phyloP scores from a whole-genome alignment of 2,329 filamentous ascomycete genomes.

The Stachybotrys elegans region DNA sequence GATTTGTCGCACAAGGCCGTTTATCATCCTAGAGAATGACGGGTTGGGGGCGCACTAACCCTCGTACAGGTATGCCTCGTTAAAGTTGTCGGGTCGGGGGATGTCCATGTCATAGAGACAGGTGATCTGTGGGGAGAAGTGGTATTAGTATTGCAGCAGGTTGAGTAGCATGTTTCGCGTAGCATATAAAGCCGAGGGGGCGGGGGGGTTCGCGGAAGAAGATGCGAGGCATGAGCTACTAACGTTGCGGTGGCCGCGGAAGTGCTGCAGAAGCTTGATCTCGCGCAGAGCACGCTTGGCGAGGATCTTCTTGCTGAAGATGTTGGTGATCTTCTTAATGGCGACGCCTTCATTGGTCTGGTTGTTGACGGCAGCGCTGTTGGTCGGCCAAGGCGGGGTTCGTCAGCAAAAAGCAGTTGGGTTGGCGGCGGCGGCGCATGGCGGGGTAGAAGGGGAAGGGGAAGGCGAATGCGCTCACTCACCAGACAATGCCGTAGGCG shows the following conservation, averaged over 20 bases:
- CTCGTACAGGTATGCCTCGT: constrained; percentile 98
- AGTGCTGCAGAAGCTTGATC: constrained; percentile 98
- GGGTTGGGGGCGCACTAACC: constrained; percentile 56
- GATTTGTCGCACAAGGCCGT: not conserved
- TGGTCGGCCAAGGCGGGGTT: constrained; percentile 18
- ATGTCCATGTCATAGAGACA: constrained; percentile 99
- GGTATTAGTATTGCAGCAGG: not conserved
- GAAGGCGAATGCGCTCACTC: constrained; percentile 28
- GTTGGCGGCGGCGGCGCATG: constrained; percentile 15
- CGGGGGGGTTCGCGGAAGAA: not conserved
- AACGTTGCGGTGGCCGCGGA: constrained; percentile 84
- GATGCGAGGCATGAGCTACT: constrained; percentile 31
- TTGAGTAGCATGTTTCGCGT: not conserved
- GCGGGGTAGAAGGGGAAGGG: constrained; percentile 18
- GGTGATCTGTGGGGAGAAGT: constrained; percentile 66
- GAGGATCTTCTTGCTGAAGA: constrained; percentile 99
- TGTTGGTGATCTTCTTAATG: constrained; percentile 99
- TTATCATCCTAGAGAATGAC: no score
- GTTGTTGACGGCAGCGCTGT: constrained; percentile 85
- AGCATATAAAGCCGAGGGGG: constrained; percentile 6
- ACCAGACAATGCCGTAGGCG: constrained; percentile 99
- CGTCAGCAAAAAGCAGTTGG: no score
- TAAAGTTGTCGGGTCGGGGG: constrained; percentile 93
- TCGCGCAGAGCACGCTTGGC: constrained; percentile 96
- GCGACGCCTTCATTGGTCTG: constrained; percentile 90